Evolutionary conservation across 116 monocot species (phyloP).

Genomic region (Thalassia testudinum): DNA sequence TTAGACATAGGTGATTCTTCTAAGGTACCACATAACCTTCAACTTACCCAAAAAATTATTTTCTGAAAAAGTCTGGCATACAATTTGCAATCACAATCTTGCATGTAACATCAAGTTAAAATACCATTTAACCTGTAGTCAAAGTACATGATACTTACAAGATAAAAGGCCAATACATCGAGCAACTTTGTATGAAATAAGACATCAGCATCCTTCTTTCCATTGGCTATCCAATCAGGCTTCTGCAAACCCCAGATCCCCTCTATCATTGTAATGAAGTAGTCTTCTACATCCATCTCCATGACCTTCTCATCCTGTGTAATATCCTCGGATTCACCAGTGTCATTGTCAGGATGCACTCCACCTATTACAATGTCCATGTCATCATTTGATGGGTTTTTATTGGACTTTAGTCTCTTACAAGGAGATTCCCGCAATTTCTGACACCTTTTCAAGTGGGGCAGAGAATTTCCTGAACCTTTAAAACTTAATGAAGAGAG

Average conservation of each 20-base stretch:
- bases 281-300: conserved; percentile 20
- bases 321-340: conserved; percentile 6
- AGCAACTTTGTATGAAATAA: conserved; percentile 69
- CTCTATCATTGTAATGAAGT: conserved; percentile 1
- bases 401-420: conserved; percentile 36
- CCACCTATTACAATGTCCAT: conserved; percentile 68
- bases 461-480: conserved; percentile 8
- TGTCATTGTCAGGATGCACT: conserved; percentile 13
- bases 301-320: conserved; percentile 2
- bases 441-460: conserved; percentile 27
- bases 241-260: conserved; percentile 53
- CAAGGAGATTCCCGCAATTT: conserved; percentile 8
- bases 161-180: conserved; percentile 53
- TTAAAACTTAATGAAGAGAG: conserved; percentile 26
- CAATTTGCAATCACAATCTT: too few relatives aligned
- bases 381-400: conserved; percentile 9
- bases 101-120: too few relatives aligned
- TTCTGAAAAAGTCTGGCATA: too few relatives aligned
- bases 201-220: conserved; percentile 13
- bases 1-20: too few relatives aligned
- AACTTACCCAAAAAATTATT: too few relatives aligned
- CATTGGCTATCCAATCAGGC: conserved; percentile 3
- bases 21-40: too few relatives aligned
- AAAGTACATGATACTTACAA: conserved; percentile 25
- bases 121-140: too few relatives aligned